These are phyloP conservation scores for Globisporangium heterothallicum DNA, from an alignment of 352 stramenopile genomes.

Conservation along the genomic window DNA sequence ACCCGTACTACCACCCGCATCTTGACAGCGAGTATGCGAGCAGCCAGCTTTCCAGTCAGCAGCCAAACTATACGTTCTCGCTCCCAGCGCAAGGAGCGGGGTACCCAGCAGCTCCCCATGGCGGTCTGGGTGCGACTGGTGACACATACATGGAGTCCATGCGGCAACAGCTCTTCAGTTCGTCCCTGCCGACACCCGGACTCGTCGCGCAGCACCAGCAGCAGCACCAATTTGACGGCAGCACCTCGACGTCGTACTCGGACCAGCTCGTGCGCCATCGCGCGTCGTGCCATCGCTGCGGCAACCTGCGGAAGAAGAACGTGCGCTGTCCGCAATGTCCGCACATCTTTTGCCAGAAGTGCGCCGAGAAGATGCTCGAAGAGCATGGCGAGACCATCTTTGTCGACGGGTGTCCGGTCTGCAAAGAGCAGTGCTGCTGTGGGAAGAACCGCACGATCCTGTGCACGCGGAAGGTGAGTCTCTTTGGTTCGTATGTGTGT, in stretches of 20 bases:
- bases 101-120: constrained; percentile 7
- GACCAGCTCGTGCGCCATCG: constrained; percentile 63
- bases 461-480: constrained; percentile 57
- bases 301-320: constrained; percentile 87
- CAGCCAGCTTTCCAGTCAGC: constrained; percentile 8
- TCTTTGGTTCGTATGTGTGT: not conserved
- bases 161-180: constrained; percentile 13
- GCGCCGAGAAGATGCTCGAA: constrained; percentile 86
- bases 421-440: constrained; percentile 85
- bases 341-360: constrained; percentile 88
- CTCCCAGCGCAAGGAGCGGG: constrained; percentile 7
- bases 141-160: constrained; percentile 18
- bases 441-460: constrained; percentile 75
- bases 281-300: constrained; percentile 83
- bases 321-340: constrained; percentile 75
- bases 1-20: constrained; percentile 23
- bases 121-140: not conserved
- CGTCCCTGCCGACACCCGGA: not conserved
- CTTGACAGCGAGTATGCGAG: constrained; percentile 16
- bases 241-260: constrained; percentile 1
- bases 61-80: constrained; percentile 18
- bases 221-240: not conserved
- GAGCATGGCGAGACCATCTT: constrained; percentile 79
- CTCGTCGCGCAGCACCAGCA: not conserved
- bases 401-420: constrained; percentile 74